Evolutionary conservation across 208 protist species (phyloP), one percentile per base, ranked within the genome.

Genomic region (Crithidia bombi): DNA sequence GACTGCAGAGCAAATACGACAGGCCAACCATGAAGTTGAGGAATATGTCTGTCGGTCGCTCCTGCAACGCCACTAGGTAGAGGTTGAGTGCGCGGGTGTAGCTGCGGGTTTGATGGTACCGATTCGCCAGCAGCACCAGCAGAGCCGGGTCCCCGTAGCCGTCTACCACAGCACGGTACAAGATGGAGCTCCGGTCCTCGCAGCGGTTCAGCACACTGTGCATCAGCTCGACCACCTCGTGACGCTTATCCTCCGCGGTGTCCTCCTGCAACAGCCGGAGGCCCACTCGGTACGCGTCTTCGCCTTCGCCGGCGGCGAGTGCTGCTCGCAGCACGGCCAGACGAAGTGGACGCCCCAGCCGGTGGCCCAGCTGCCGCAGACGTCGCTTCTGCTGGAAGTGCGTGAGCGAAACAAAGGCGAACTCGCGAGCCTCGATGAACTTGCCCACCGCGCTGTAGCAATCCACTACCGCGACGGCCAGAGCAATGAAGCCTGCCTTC

Each of bases 361-460:
- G 67, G 33, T 73, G 36, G 21, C 84, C 81, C 51, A 89, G 63
- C 52, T 85, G 70, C n/a, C 73, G 77, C 58, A 94, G 81, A 5
- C 75, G 66, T 23, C 72, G 75, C 63, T 63, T 72, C 35, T 81
- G 69, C 32, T 80, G 50, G 39, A 91, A 86, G 26, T 81, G 79
- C 9, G 59, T 78, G 19, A 96, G 77, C n/a, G 85, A 69, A 52
- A 94, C 58, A 59, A 85, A 87, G 49, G 89, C 91, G 64, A 96
- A 96, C 77, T 96, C 87, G 61, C 94, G 92, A 23, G 92, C 92
- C 70, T 96, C 89, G 7, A 81, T 86, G 73, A 93, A 91, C 78
- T 89, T 77, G n/a, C 87, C 89, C 38, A 96, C 75, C 0, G 79
- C 82, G 50, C 80, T 88, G 77, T 96, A 96, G 75, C 87, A 88